Evolutionary conservation across 495 filamentous ascomycete species (phyloP).

Genomic region (Cenococcum geophilum): DNA sequence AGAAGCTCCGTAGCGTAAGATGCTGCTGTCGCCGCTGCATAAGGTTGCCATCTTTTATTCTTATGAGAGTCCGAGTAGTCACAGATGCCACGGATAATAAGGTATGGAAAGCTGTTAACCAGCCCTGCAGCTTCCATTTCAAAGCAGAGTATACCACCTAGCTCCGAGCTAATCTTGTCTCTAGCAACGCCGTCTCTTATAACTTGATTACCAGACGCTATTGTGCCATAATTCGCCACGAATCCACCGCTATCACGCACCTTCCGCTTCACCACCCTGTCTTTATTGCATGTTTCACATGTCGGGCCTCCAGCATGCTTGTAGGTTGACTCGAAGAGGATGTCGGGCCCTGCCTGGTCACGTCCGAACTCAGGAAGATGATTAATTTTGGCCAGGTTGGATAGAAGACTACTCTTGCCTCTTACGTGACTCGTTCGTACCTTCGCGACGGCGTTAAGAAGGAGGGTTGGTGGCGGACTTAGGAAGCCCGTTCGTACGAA

Average conservation of each 20-base stretch:
- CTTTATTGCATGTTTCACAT: neutral
- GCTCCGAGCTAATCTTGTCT: neutral
- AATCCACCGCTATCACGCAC: neutral
- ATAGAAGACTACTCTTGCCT: too few relatives aligned
- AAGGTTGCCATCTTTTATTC: neutral
- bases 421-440: too few relatives aligned
- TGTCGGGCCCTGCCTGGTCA: too few relatives aligned
- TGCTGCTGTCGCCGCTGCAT: neutral
- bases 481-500: too few relatives aligned
- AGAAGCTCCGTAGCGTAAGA: neutral
- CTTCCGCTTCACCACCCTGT: neutral
- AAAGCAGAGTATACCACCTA: neutral
- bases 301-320: neutral
- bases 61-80: neutral
- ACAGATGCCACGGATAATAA: neutral
- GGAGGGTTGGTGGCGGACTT: neutral
- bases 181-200: neutral
- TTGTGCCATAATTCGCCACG: neutral
- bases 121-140: neutral
- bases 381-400: too few relatives aligned
- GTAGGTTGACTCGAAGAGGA: too few relatives aligned
- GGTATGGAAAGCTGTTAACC: neutral
- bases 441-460: too few relatives aligned
- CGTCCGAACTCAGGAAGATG: too few relatives aligned
- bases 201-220: neutral